Conservation (phyloP, 177 flowering plant genomes). For the Telopea speciosissima region DNA sequence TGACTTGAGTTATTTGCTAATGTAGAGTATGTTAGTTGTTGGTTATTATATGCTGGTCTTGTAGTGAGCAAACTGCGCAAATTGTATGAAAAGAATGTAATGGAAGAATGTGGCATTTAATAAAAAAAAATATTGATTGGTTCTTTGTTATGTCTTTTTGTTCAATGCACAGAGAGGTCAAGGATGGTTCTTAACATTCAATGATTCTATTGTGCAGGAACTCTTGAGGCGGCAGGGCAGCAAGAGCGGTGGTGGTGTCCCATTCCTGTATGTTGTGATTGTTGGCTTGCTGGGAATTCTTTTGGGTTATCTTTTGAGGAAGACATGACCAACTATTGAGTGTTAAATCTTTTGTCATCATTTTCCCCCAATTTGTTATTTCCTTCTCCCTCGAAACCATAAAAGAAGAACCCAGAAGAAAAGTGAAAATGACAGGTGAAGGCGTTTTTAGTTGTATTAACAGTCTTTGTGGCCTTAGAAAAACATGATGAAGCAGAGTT, state of each 20-base stretch:
- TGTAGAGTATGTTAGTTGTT: background rate
- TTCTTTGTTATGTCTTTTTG: no score
- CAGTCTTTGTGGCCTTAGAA: background rate
- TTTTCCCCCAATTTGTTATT: background rate
- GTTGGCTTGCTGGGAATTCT: conserved; percentile 51
- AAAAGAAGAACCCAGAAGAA: background rate
- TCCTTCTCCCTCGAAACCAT: background rate
- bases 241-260: conserved; percentile 38
- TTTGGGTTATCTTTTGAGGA: conserved; percentile 14
- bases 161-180: no score
- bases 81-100: background rate
- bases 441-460: background rate
- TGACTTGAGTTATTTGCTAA: background rate
- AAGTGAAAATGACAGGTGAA: background rate
- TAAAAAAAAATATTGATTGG: no score
- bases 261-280: conserved; percentile 44
- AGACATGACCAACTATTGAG: background rate
- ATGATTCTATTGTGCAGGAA: conserved; percentile 38
- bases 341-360: background rate
- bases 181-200: background rate
- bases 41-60: background rate
- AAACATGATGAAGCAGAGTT: background rate
- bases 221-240: conserved; percentile 41
- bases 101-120: background rate
- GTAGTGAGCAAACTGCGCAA: background rate